These are phyloP conservation scores for Coemansia erecta DNA, from an alignment of 192 early-diverging fungal species.

Conservation along the genomic window DNA sequence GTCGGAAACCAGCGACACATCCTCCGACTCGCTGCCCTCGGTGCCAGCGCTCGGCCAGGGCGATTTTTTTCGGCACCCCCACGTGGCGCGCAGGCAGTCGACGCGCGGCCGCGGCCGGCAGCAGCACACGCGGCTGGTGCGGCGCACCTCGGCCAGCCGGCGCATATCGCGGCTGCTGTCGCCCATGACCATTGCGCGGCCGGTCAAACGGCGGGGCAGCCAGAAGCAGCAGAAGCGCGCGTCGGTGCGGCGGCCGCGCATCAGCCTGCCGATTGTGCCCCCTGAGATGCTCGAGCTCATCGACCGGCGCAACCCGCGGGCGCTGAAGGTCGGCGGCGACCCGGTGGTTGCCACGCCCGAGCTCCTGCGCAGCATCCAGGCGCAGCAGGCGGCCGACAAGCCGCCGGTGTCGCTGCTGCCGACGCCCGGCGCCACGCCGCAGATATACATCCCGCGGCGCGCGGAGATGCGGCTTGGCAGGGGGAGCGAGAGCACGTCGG, in stretches of 20 bases:
- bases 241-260: constrained; percentile 17
- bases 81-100: constrained; percentile 30
- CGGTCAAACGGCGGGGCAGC: background rate
- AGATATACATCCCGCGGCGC: background rate
- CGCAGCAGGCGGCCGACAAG: background rate
- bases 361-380: constrained; percentile 22
- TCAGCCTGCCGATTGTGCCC: constrained; percentile 47
- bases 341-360: constrained; percentile 41
- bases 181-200: background rate
- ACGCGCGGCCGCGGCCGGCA: constrained; percentile 10
- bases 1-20: too few relatives aligned
- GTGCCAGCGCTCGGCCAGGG: background rate
- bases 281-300: constrained; percentile 47
- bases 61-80: constrained; percentile 37
- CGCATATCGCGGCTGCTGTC: background rate
- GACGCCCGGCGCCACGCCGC: background rate
- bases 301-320: constrained; percentile 39
- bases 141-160: constrained; percentile 20
- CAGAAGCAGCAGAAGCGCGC: constrained; percentile 6
- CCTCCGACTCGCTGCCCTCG: too few relatives aligned
- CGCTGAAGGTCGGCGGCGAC: constrained; percentile 20
- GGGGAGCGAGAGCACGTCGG: background rate
- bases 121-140: constrained; percentile 16
- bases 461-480: background rate
- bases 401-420: background rate